Percentiles rank a stretch among this genome's conserved stretches.
Evolutionary conservation across 352 stramenopile species (phyloP).

Genomic region (Pythium inflatum): DNA sequence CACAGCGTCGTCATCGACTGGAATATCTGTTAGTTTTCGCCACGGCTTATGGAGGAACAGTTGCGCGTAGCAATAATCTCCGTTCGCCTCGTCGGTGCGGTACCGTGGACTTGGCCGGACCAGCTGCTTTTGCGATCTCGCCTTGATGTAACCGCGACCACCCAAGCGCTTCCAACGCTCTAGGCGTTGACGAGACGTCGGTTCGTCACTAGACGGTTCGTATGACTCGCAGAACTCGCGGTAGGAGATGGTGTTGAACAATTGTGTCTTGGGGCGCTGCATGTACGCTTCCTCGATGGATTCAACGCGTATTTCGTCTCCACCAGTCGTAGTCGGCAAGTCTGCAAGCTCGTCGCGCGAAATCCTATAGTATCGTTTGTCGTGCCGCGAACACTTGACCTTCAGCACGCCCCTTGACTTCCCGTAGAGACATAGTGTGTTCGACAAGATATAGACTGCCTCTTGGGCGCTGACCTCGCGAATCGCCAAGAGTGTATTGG

Average conservation of each 20-base stretch:
- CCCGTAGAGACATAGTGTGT: background rate
- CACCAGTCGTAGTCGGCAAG: background rate
- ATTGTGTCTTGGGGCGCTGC: background rate
- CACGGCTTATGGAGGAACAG: background rate
- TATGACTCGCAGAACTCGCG: background rate
- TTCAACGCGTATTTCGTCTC: background rate
- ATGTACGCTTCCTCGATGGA: background rate
- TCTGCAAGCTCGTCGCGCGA: background rate
- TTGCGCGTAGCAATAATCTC: slow-evolving; percentile 10
- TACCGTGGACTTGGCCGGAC: background rate
- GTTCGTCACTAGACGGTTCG: background rate
- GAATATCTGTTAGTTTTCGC: background rate
- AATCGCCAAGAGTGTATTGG: background rate
- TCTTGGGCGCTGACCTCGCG: background rate
- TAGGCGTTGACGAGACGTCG: background rate
- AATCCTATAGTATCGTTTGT: background rate
- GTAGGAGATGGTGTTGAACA: background rate
- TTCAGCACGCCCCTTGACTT: background rate
- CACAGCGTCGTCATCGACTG: no score
- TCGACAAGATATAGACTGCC: background rate
- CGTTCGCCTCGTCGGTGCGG: background rate
- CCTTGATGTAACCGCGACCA: background rate
- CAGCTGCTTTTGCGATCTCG: background rate
- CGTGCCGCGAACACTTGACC: background rate
- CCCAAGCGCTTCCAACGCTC: background rate